Conservation (phyloP, 2,329 filamentous ascomycete species). For the Ascosphaera apis region DNA sequence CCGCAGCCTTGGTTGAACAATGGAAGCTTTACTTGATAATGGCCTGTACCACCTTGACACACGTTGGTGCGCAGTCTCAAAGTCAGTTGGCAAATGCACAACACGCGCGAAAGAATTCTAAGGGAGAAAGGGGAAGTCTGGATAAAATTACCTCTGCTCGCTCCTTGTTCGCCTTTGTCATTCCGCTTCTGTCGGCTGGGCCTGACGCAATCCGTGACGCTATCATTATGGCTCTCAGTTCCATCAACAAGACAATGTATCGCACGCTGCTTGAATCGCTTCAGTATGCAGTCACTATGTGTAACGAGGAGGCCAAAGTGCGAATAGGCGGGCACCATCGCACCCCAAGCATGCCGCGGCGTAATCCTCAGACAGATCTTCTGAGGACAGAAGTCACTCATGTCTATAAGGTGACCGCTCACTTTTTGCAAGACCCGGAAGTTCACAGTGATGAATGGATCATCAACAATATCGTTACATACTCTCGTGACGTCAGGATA, state of each 20-base stretch:
- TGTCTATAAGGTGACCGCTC: conserved; percentile 81
- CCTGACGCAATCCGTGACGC: conserved; percentile 68
- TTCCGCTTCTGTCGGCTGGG: conserved; percentile 61
- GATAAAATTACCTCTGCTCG: conserved; percentile 72
- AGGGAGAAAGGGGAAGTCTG: conserved; percentile 36
- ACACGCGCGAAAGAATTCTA: conserved; percentile 64
- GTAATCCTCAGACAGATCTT: conserved; percentile 65
- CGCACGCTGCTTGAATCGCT: conserved; percentile 73
- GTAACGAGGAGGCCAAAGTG: conserved; percentile 69
- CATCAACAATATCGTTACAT: conserved; percentile 64
- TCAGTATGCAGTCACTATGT: conserved; percentile 63
- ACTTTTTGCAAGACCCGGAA: conserved; percentile 58
- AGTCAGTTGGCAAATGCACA: conserved; percentile 40
- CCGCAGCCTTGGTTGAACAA: conserved; percentile 79
- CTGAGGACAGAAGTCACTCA: conserved; percentile 87
- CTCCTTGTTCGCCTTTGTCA: conserved; percentile 74
- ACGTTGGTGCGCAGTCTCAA: conserved; percentile 42
- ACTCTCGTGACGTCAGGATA: conserved; percentile 76
- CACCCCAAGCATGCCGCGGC: conserved; percentile 56
- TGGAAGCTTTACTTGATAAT: conserved; percentile 97
- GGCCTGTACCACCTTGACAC: conserved; percentile 83
- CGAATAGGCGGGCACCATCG: conserved; percentile 57
- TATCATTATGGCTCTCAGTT: conserved; percentile 75
- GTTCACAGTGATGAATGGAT: conserved; percentile 79
- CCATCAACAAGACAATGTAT: conserved; percentile 87